Conservation (phyloP, 805 yeast genomes). For the Barnettozyma botsteinii region DNA sequence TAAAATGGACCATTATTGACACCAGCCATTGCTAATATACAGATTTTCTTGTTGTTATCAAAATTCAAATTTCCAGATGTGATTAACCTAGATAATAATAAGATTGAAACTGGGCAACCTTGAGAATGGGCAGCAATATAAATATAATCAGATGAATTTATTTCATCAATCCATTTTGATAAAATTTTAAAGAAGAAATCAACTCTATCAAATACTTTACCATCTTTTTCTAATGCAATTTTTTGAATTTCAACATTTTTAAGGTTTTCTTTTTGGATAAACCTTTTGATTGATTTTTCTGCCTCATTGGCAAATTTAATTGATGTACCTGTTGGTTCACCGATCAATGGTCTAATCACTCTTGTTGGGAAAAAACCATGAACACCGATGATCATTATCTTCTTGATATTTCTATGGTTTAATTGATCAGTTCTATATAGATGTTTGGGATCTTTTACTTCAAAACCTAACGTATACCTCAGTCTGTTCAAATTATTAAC, state of each 20-base stretch:
- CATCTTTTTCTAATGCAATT: slow-evolving; percentile 91
- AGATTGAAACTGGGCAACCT: slow-evolving; percentile 88
- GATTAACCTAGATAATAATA: slow-evolving; percentile 67
- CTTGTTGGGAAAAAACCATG: slow-evolving; percentile 95
- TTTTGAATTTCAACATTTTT: slow-evolving; percentile 60
- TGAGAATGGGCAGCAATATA: slow-evolving; percentile 93
- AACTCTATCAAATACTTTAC: slow-evolving; percentile 82
- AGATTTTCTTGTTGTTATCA: slow-evolving; percentile 37
- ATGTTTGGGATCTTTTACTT: slow-evolving; percentile 23
- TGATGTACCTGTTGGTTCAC: slow-evolving; percentile 96
- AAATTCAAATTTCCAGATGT: slow-evolving; percentile 45
- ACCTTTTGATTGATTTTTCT: slow-evolving; percentile 65
- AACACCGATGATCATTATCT: slow-evolving; percentile 81
- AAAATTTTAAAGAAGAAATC: slow-evolving; percentile 70
- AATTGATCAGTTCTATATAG: slow-evolving; percentile 18
- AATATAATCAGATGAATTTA: slow-evolving; percentile 72
- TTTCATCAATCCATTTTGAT: slow-evolving; percentile 51
- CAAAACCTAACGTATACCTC: slow-evolving; percentile 22
- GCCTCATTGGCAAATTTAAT: slow-evolving; percentile 87
- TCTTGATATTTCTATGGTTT: slow-evolving; percentile 33
- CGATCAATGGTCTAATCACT: slow-evolving; percentile 79
- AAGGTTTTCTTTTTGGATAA: slow-evolving; percentile 42
- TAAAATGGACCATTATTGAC: slow-evolving; percentile 90
- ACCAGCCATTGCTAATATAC: slow-evolving; percentile 92
- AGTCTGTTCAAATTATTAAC: slow-evolving; percentile 21